These are phyloP conservation scores for Stagonosporopsis cucurbitacearum DNA, from an alignment of 2,329 filamentous ascomycete genomes.

Conservation along the genomic window DNA sequence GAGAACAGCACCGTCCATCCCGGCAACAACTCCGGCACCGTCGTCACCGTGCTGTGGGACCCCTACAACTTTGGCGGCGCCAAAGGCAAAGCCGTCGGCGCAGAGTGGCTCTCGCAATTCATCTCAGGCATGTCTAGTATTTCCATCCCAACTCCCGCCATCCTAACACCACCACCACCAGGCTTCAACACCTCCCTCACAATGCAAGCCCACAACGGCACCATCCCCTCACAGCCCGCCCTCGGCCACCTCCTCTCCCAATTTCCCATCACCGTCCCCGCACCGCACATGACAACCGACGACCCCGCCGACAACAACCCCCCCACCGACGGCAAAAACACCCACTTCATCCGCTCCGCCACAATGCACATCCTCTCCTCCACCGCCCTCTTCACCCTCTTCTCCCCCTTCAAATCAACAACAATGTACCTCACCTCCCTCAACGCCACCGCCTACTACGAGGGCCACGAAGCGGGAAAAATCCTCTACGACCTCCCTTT, in stretches of 20 bases:
- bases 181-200: conserved; percentile 82
- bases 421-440: conserved; percentile 79
- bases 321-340: conserved; percentile 44
- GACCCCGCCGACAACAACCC: conserved; percentile 51
- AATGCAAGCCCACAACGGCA: conserved; percentile 71
- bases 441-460: conserved; percentile 85
- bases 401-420: conserved; percentile 76
- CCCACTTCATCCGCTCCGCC: conserved; percentile 82
- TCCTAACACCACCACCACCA: conserved; percentile 28
- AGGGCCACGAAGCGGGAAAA: conserved; percentile 76
- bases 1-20: conserved; percentile 67
- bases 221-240: conserved; percentile 74
- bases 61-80: conserved; percentile 68
- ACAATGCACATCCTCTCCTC: conserved; percentile 87
- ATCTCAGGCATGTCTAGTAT: conserved; percentile 75
- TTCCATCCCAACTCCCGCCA: no score
- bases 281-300: conserved; percentile 70
- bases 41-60: conserved; percentile 75
- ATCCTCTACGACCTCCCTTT: conserved; percentile 80
- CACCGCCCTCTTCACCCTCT: conserved; percentile 81
- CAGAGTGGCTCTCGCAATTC: conserved; percentile 81
- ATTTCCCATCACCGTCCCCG: conserved; percentile 73
- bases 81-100: conserved; percentile 67
- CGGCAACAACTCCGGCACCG: conserved; percentile 75
- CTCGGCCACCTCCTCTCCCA: conserved; percentile 76